Percentiles rank a stretch among this genome's conserved stretches.
These are phyloP conservation scores for Colletotrichum gigasporum DNA, from an alignment of 2,329 filamentous ascomycete genomes.

Conservation along the genomic window DNA sequence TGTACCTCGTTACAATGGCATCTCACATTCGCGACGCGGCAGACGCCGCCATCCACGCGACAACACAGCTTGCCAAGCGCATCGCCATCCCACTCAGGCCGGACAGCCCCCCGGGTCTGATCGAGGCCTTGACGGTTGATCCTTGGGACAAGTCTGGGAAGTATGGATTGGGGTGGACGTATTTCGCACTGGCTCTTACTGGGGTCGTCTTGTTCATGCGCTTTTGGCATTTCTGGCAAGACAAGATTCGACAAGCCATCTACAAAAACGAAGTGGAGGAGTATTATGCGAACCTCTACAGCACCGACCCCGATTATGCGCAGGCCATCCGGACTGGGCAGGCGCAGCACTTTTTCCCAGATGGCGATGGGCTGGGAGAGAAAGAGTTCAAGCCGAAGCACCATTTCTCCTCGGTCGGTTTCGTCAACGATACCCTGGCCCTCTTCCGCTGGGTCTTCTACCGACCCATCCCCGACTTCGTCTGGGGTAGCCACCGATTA, in stretches of 20 bases:
- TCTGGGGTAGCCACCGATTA: conserved; percentile 73
- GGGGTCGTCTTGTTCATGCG: conserved; percentile 74
- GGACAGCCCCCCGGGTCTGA: conserved; percentile 67
- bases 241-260: conserved; percentile 89
- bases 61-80: conserved; percentile 58
- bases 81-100: conserved; percentile 69
- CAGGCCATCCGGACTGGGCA: conserved; percentile 58
- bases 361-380: conserved; percentile 65
- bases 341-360: conserved; percentile 79
- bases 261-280: conserved; percentile 84
- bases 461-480: conserved; percentile 80
- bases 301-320: conserved; percentile 57
- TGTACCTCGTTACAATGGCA: conserved; percentile 47
- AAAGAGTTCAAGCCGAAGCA: conserved; percentile 70
- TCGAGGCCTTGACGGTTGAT: conserved; percentile 74
- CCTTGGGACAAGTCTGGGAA: conserved; percentile 85
- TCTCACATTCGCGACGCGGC: conserved; percentile 44
- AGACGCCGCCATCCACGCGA: conserved; percentile 43
- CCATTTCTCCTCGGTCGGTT: conserved; percentile 78
- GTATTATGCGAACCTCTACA: conserved; percentile 66
- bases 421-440: conserved; percentile 83
- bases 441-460: conserved; percentile 90
- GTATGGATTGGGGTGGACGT: conserved; percentile 88
- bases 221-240: conserved; percentile 89
- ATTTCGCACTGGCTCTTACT: conserved; percentile 81